Evolutionary conservation across 2,329 filamentous ascomycete species (phyloP).

Genomic region (Cladosporium sp.): DNA sequence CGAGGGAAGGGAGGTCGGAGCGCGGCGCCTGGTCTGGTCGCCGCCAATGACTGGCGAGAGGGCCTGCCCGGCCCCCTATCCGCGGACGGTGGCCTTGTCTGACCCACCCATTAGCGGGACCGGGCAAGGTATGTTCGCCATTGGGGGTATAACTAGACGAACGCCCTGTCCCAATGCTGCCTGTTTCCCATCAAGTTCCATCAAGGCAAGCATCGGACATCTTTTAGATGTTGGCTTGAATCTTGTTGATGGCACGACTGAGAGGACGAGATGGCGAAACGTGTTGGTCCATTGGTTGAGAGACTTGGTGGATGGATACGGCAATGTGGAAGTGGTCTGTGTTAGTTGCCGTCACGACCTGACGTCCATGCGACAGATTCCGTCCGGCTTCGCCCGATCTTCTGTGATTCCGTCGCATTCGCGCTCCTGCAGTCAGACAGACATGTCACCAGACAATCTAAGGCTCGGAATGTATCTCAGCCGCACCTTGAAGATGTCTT

Average conservation of each 20-base stretch:
- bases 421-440: constrained; percentile 1
- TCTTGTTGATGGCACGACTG: no score
- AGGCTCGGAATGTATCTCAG: constrained; percentile 1
- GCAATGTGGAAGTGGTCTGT: constrained; percentile 12
- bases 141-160: constrained; percentile 9
- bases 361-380: constrained; percentile 8
- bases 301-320: constrained; percentile 8
- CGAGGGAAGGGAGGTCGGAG: constrained; percentile 17
- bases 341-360: constrained; percentile 12
- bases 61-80: constrained; percentile 6
- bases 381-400: constrained; percentile 8
- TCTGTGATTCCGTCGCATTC: constrained; percentile 2
- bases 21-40: constrained; percentile 16
- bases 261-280: no score
- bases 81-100: constrained; percentile 9
- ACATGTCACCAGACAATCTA: neutral
- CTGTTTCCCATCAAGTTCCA: neutral
- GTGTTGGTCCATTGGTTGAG: constrained; percentile 5
- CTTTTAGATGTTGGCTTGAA: no score
- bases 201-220: neutral
- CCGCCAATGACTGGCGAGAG: constrained; percentile 18
- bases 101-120: constrained; percentile 7
- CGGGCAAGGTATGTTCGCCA: constrained; percentile 6
- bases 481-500: neutral
- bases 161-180: neutral